Percentiles rank a stretch among this genome's conserved stretches.
phyloP scores from a whole-genome alignment of 768 basidiomycete species.

The Auricularia heimuer region DNA sequence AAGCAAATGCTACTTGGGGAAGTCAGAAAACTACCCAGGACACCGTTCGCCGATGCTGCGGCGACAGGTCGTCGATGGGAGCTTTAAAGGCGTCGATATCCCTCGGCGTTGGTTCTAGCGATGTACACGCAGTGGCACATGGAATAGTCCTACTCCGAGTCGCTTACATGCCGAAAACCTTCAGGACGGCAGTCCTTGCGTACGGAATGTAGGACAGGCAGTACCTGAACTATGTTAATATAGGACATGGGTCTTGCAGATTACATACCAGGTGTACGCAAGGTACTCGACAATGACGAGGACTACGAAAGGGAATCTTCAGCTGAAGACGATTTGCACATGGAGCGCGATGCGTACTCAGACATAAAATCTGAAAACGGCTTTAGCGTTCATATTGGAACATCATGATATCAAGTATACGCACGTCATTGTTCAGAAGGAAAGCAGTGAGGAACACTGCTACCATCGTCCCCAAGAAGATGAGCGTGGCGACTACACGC shows the following conservation, averaged over 20 bases:
- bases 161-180: conserved; percentile 41
- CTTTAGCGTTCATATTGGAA: not conserved
- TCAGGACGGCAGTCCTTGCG: conserved; percentile 65
- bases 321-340: conserved; percentile 1
- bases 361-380: conserved; percentile 3
- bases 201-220: conserved; percentile 71
- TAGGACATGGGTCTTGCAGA: conserved; percentile 27
- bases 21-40: not conserved
- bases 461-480: conserved; percentile 69
- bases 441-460: conserved; percentile 84
- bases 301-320: conserved; percentile 33
- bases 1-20: not conserved
- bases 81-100: not conserved
- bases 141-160: not conserved
- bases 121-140: not conserved
- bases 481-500: conserved; percentile 68
- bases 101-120: not conserved
- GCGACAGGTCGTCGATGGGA: not conserved
- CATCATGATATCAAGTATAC: conserved; percentile 28
- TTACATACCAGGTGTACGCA: conserved; percentile 82
- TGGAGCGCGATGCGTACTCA: conserved; percentile 2
- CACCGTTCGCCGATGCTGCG: not conserved
- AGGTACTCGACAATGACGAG: conserved; percentile 89
- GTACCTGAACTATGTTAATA: conserved; percentile 16
- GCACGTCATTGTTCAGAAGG: conserved; percentile 50